phyloP scores from a whole-genome alignment of 2,329 filamentous ascomycete species.

The Penicillium thymicola region DNA sequence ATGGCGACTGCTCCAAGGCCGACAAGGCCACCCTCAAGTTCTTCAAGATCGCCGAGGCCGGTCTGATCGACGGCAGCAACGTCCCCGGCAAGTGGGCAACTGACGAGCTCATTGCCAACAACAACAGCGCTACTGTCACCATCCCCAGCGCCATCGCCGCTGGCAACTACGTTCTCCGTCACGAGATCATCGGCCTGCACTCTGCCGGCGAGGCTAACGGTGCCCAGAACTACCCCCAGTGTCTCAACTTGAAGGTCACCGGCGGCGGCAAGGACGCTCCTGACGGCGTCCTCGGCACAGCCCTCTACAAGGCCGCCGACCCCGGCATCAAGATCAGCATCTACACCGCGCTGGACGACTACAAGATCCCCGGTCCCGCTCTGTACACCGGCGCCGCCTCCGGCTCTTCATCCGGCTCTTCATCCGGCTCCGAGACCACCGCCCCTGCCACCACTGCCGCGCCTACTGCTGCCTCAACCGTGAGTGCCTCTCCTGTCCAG shows the following conservation, averaged over 20 bases:
- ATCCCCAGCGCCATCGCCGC: conserved; percentile 47
- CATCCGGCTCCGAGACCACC: not conserved
- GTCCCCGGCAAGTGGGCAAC: conserved; percentile 54
- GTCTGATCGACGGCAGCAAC: conserved; percentile 47
- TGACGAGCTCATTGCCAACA: conserved; percentile 52
- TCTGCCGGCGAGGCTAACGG: conserved; percentile 45
- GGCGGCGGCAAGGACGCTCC: conserved; percentile 51
- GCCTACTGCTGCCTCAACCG: conserved; percentile 11
- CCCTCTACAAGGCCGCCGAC: conserved; percentile 57
- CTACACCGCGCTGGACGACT: conserved; percentile 49
- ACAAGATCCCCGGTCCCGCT: conserved; percentile 52
- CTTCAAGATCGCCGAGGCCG: conserved; percentile 62
- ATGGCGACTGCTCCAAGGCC: conserved; percentile 54
- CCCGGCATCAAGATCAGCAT: conserved; percentile 60
- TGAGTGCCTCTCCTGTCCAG: conserved; percentile 17
- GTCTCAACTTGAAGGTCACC: conserved; percentile 60
- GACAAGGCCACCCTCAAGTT: conserved; percentile 55
- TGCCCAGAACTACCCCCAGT: conserved; percentile 56
- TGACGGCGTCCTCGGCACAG: conserved; percentile 50
- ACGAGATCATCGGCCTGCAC: conserved; percentile 56
- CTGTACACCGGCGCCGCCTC: conserved; percentile 29
- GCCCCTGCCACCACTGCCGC: conserved; percentile 12
- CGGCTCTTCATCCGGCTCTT: conserved; percentile 16
- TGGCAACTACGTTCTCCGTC: conserved; percentile 55
- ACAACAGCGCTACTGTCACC: conserved; percentile 51